Percentiles rank a stretch among this genome's conserved stretches.
Evolutionary conservation across 495 filamentous ascomycete genomes (phyloP).

Genomic region (Podospora pseudopauciseta): DNA sequence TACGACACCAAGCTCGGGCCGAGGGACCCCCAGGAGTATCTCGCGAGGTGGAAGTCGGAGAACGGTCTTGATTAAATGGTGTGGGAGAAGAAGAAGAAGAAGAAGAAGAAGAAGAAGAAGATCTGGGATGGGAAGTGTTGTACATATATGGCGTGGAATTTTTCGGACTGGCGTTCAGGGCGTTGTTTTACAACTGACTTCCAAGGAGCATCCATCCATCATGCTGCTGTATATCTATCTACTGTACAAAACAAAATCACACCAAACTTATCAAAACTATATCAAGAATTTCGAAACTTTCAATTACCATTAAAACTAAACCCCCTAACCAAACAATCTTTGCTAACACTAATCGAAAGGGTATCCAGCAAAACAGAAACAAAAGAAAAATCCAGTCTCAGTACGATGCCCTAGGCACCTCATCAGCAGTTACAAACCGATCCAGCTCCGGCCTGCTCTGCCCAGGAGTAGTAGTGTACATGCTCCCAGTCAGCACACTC

Average conservation of each 20-base stretch:
- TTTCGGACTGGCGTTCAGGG: constrained; percentile 2
- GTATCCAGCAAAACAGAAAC: neutral
- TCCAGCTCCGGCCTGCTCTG: constrained; percentile 36
- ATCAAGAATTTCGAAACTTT: neutral
- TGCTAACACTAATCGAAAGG: constrained; percentile 3
- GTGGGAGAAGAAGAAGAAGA: no score
- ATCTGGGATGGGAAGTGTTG: neutral
- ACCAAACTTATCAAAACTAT: neutral
- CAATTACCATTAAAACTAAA: constrained; percentile 2
- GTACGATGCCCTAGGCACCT: constrained; percentile 20
- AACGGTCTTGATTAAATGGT: constrained; percentile 57
- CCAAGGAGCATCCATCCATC: neutral
- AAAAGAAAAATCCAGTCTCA: constrained; percentile 9
- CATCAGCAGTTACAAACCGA: constrained; percentile 43
- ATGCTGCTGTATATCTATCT: constrained; percentile 4
- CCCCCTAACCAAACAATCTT: neutral
- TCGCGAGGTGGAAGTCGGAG: constrained; percentile 65
- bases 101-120: neutral
- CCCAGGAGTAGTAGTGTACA: neutral
- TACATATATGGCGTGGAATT: neutral
- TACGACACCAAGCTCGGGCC: constrained; percentile 50
- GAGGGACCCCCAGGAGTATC: constrained; percentile 56
- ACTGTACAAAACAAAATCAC: constrained; percentile 5
- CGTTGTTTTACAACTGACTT: neutral
- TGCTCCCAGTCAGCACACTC: neutral